A percentile compares a stretch with the other conserved stretches of the same genome.
Evolutionary conservation across 768 basidiomycete genomes (phyloP).

Genomic region (Mycena vulgaris): DNA sequence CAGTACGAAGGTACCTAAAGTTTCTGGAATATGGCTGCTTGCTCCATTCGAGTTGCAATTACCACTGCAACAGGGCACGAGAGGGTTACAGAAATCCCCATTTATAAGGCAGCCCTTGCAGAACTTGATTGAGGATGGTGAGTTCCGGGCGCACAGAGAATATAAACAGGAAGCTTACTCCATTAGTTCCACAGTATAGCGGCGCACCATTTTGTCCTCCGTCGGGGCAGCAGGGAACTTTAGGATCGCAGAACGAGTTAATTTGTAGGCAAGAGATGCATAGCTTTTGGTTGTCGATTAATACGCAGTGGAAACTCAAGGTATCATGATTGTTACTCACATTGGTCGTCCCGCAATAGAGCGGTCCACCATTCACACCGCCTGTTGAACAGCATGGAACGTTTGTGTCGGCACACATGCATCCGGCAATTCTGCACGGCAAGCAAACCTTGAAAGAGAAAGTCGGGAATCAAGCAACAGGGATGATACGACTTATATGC

Average conservation of each 20-base stretch:
- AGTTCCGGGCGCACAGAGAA: neutral
- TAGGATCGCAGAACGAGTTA: neutral
- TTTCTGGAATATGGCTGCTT: too few relatives aligned
- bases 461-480: neutral
- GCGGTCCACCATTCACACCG: slow-evolving; percentile 12
- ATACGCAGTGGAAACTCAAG: neutral
- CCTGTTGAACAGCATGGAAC: slow-evolving; percentile 18
- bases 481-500: neutral
- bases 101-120: too few relatives aligned
- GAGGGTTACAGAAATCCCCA: too few relatives aligned
- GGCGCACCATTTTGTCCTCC: neutral
- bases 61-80: too few relatives aligned
- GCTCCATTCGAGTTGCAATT: too few relatives aligned
- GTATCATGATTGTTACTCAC: neutral
- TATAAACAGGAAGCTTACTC: neutral
- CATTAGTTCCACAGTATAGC: neutral
- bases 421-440: neutral
- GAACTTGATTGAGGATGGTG: too few relatives aligned
- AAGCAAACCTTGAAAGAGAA: slow-evolving; percentile 9
- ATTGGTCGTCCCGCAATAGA: slow-evolving; percentile 8
- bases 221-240: neutral
- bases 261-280: neutral
- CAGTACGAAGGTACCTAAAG: too few relatives aligned
- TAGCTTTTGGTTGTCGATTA: neutral
- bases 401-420: slow-evolving; percentile 7